Evolutionary conservation across 2,329 filamentous ascomycete genomes (phyloP), one percentile per base, ranked within the genome.

Genomic region (Torrubiellomyces zombiae): DNA sequence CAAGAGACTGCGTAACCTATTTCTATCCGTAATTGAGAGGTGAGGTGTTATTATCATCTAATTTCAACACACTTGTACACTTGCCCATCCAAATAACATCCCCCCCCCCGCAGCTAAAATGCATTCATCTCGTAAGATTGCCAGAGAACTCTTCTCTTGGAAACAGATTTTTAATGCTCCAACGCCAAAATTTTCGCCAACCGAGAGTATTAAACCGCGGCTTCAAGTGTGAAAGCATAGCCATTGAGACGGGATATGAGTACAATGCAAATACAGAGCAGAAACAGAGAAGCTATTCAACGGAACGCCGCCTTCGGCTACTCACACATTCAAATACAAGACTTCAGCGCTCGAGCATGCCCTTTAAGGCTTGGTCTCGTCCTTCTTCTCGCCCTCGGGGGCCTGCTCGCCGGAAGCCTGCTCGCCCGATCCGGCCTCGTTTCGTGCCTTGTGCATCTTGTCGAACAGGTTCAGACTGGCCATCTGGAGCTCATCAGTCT

Each of bases 381-480:
- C 67, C 71, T 83, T 83, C 67, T 79, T 79, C 62, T 83, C 73
- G 38, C 64, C 72, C 51, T 79, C 73, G 32, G 66, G 45, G 56
- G 58, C 47, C 48, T 61, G 55, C 43, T 58, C 42, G 51, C 44
- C 53, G 39, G 42, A 56, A 42, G 48, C 37, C 45, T 67, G 56
- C 48, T 68, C 55, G 48, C 63, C 55, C 30, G 43, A 37, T 46
- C 61, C 53, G 41, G 63, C 63, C 62, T 85, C 78, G 40, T 59
- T 54, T 43, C 81, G 76, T 40, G 86, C 82, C 69, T 92, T 91
- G 79, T 98, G 86, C 81, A 98, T 93, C 78, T 95, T 94, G 66
- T 95, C 89, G 56, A 98, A 95, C 47, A 95, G 75, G 61, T 80
- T 92, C 60, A 98, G 66, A 58, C 78, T 86, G 40, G 86, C 81